Percentiles rank a stretch among this genome's conserved stretches.
These are phyloP conservation scores for Gaeumannomyces sp. DNA, from an alignment of 2,329 filamentous ascomycete species.

Conservation along the genomic window DNA sequence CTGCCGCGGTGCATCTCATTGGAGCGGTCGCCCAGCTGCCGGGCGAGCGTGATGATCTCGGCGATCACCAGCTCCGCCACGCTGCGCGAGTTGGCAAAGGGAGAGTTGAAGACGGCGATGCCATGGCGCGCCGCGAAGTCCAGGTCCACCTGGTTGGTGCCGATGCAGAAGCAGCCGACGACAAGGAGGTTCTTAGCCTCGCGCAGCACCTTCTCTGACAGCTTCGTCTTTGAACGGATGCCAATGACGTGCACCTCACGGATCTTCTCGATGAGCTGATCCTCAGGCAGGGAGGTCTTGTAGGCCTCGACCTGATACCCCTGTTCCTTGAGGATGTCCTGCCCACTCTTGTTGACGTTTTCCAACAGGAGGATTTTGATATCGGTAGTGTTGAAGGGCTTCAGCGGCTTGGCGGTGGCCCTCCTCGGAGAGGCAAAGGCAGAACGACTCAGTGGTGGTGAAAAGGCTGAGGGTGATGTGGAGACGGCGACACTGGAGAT, in stretches of 20 bases:
- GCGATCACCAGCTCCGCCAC: slow-evolving; percentile 94
- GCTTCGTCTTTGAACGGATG: slow-evolving; percentile 95
- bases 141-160: slow-evolving; percentile 91
- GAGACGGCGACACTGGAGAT: slow-evolving; percentile 62
- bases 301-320: slow-evolving; percentile 93
- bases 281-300: slow-evolving; percentile 85
- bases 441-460: slow-evolving; percentile 57
- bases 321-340: slow-evolving; percentile 73
- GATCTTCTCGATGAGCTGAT: slow-evolving; percentile 95
- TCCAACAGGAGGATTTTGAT: slow-evolving; percentile 95
- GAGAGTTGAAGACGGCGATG: slow-evolving; percentile 98
- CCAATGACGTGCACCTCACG: slow-evolving; percentile 94
- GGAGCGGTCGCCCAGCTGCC: slow-evolving; percentile 88
- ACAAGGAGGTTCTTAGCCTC: slow-evolving; percentile 94
- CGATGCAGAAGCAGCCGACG: slow-evolving; percentile 97
- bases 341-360: slow-evolving; percentile 89
- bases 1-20: slow-evolving; percentile 89
- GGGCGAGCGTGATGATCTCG: slow-evolving; percentile 86
- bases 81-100: slow-evolving; percentile 95
- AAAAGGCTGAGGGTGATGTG: slow-evolving; percentile 71
- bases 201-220: slow-evolving; percentile 75
- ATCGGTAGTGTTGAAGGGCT: slow-evolving; percentile 92
- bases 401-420: slow-evolving; percentile 65
- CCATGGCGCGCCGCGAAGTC: slow-evolving; percentile 75
- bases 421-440: slow-evolving; percentile 34